Evolutionary conservation across 257 asterid genomes (phyloP).

Genomic region (Agastache rugosa): DNA sequence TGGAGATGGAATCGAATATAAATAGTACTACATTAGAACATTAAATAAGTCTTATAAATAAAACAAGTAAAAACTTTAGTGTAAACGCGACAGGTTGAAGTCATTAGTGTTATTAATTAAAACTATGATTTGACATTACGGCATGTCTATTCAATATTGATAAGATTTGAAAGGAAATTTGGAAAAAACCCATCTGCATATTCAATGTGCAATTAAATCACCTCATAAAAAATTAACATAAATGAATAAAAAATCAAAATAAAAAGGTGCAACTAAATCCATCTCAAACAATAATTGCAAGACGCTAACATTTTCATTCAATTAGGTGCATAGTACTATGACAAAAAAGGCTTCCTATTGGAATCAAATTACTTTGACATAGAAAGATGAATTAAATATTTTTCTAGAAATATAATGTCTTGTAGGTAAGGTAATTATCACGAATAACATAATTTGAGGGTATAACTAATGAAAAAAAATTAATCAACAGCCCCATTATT

Average conservation of each 20-base stretch:
- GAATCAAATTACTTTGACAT: background rate
- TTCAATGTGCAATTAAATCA: background rate
- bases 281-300: background rate
- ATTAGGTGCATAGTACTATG: background rate
- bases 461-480: background rate
- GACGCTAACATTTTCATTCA: background rate
- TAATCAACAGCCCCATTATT: background rate
- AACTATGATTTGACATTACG: background rate
- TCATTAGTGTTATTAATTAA: background rate
- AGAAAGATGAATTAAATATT: background rate
- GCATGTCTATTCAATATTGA: background rate
- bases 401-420: background rate
- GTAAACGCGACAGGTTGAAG: background rate
- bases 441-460: background rate
- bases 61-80: background rate
- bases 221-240: background rate
- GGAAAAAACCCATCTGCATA: background rate
- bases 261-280: background rate
- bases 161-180: slow-evolving; percentile 1
- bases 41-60: background rate
- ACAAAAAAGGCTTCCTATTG: too few relatives aligned
- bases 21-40: too few relatives aligned
- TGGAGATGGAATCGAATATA: background rate
- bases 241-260: background rate
- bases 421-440: background rate